These are phyloP conservation scores for Clitopilus passeckerianus DNA, from an alignment of 768 basidiomycete species.

Conservation along the genomic window DNA sequence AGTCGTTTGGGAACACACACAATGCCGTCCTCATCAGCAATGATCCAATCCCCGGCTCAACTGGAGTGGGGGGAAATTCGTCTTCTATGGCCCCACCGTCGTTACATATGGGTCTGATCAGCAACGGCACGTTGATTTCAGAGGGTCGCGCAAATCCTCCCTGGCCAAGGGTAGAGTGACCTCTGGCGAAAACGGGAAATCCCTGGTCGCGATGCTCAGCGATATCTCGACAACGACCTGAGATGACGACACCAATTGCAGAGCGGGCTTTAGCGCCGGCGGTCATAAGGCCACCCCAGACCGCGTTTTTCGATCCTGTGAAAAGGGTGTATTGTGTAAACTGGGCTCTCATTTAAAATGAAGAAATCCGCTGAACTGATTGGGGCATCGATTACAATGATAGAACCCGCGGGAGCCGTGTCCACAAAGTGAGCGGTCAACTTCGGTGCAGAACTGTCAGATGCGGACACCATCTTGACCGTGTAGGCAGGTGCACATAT, in stretches of 20 bases:
- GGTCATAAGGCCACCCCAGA: constrained; percentile 93
- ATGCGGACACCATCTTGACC: constrained; percentile 69
- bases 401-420: constrained; percentile 53
- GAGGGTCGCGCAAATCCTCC: constrained; percentile 80
- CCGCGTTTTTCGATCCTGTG: constrained; percentile 72
- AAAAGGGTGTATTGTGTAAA: constrained; percentile 10
- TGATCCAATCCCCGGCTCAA: constrained; percentile 78
- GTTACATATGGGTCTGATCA: constrained; percentile 36
- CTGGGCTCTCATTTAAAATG: background rate
- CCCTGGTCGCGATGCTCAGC: constrained; percentile 63
- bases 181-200: constrained; percentile 82
- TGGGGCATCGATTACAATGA: constrained; percentile 76
- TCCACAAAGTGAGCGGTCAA: constrained; percentile 79
- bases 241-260: constrained; percentile 73
- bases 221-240: constrained; percentile 81
- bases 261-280: constrained; percentile 74
- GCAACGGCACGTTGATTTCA: constrained; percentile 62
- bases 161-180: constrained; percentile 83
- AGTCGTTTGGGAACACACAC: constrained; percentile 67
- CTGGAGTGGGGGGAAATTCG: constrained; percentile 46
- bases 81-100: constrained; percentile 22
- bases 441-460: constrained; percentile 57
- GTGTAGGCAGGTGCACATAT: constrained; percentile 83
- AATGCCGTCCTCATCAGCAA: constrained; percentile 89
- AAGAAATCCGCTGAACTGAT: constrained; percentile 38